phyloP scores from a whole-genome alignment of 2,329 filamentous ascomycete genomes.

The Xylaria sp. region DNA sequence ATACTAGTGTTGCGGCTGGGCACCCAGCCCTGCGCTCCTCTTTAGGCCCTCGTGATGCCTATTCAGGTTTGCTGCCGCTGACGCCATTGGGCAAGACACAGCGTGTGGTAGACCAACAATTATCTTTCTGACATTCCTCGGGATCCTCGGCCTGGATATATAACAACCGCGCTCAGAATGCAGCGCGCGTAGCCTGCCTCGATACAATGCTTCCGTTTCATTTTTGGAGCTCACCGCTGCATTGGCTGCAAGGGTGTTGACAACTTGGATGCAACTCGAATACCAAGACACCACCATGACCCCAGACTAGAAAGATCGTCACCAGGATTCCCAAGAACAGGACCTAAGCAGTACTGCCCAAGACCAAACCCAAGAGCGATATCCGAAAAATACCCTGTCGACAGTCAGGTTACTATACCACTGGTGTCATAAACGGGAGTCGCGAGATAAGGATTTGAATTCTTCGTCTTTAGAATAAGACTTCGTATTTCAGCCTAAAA shows the following conservation, averaged over 20 bases:
- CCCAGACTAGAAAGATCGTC: constrained; percentile 21
- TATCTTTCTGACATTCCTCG: not conserved
- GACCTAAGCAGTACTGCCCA: not conserved
- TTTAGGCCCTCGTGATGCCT: constrained; percentile 25
- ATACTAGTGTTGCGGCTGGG: constrained; percentile 10
- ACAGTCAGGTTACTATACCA: not conserved
- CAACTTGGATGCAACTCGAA: constrained; percentile 12
- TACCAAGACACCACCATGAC: not conserved
- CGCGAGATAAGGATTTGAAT: not conserved
- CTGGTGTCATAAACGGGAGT: not conserved
- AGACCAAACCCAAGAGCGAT: not conserved
- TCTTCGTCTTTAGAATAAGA: not conserved
- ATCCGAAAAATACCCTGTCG: constrained; percentile 9
- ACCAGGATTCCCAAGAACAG: not conserved
- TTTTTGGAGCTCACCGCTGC: constrained; percentile 9
- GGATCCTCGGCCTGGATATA: not conserved
- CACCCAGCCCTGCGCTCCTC: constrained; percentile 3
- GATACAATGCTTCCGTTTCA: constrained; percentile 9
- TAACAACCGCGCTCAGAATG: not conserved
- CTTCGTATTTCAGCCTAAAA: not conserved
- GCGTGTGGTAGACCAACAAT: not conserved
- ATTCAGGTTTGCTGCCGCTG: not conserved
- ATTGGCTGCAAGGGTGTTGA: constrained; percentile 24
- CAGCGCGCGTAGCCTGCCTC: not conserved
- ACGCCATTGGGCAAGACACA: constrained; percentile 22